Evolutionary conservation across 176 grass and related monocot genomes (phyloP).

Genomic region (Carex kokanica): DNA sequence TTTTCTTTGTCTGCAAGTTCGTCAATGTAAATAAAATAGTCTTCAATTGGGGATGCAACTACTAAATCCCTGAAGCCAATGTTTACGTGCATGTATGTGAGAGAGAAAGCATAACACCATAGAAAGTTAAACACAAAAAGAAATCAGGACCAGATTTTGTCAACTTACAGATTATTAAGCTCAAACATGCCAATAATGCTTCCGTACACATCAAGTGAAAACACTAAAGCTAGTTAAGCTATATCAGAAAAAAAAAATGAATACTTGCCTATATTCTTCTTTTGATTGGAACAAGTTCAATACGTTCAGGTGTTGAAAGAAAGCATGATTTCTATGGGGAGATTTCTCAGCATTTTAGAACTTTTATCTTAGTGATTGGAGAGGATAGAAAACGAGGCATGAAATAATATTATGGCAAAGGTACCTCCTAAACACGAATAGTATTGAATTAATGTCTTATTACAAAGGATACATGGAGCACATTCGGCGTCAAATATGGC

Average conservation of each 20-base stretch:
- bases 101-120: slow-evolving; percentile 18
- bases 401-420: not conserved
- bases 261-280: not conserved
- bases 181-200: slow-evolving; percentile 99
- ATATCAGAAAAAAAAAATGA: slow-evolving; percentile 1
- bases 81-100: not conserved
- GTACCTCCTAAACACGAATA: slow-evolving; percentile 13
- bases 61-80: slow-evolving; percentile 70
- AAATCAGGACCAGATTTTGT: slow-evolving; percentile 6
- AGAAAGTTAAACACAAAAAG: slow-evolving; percentile 12
- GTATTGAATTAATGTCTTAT: not conserved
- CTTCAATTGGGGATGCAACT: slow-evolving; percentile 86
- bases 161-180: slow-evolving; percentile 98
- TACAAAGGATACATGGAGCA: slow-evolving; percentile 80
- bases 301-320: not conserved
- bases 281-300: not conserved
- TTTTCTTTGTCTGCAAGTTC: slow-evolving; percentile 80
- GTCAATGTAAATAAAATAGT: slow-evolving; percentile 93
- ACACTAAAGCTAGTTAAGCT: slow-evolving; percentile 73
- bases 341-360: not conserved
- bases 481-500: slow-evolving; percentile 79
- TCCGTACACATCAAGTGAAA: slow-evolving; percentile 89
- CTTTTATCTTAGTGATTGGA: not conserved
- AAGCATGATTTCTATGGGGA: not conserved
- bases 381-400: not conserved